Percentiles rank a stretch among this genome's conserved stretches.
Conservation (phyloP, 2,329 filamentous ascomycete genomes). For the Aspergillus sp. region DNA sequence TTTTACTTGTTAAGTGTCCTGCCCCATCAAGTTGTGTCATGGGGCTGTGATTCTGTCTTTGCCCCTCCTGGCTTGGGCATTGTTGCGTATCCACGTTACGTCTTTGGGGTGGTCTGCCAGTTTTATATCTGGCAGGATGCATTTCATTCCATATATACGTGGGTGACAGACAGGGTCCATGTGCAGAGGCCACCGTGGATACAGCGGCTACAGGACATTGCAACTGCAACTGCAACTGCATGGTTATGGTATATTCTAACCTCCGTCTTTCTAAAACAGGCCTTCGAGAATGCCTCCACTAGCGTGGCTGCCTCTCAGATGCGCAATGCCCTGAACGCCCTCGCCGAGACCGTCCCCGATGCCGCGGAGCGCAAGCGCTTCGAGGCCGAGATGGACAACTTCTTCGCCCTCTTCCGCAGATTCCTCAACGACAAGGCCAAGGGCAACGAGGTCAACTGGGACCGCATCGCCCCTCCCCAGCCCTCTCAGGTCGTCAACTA, state of each 20-base stretch:
- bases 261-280: constrained; percentile 56
- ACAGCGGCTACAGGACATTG: no score
- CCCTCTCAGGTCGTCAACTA: constrained; percentile 95
- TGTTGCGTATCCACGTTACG: not conserved
- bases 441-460: constrained; percentile 94
- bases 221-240: not conserved
- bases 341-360: constrained; percentile 87
- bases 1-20: not conserved
- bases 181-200: not conserved
- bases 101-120: not conserved
- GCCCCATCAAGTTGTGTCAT: not conserved
- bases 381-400: constrained; percentile 99
- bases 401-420: constrained; percentile 96
- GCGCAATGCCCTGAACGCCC: constrained; percentile 93
- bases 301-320: constrained; percentile 98
- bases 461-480: constrained; percentile 91
- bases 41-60: not conserved
- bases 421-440: constrained; percentile 99
- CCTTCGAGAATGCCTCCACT: constrained; percentile 98
- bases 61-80: not conserved
- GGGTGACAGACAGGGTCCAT: not conserved
- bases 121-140: not conserved
- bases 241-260: not conserved
- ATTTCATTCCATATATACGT: not conserved
- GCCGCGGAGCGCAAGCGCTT: constrained; percentile 75